These are phyloP conservation scores for Phytophthora cactorum DNA, from an alignment of 352 stramenopile species.

Conservation along the genomic window DNA sequence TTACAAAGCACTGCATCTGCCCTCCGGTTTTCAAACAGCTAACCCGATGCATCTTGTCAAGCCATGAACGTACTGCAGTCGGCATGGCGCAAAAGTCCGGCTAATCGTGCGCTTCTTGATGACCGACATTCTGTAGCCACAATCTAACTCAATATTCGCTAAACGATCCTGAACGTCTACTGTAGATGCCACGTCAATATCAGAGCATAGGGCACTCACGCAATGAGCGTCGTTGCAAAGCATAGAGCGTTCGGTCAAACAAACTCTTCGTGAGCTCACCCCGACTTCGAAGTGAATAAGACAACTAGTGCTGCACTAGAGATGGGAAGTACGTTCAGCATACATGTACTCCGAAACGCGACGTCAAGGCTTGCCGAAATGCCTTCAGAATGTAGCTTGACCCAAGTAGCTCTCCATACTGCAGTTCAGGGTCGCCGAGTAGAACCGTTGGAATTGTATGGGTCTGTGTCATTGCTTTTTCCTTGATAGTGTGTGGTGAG, in stretches of 20 bases:
- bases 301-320: not conserved
- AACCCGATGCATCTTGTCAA: too few relatives aligned
- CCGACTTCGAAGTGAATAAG: not conserved
- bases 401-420: conserved; percentile 25
- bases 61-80: too few relatives aligned
- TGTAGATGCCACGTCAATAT: not conserved
- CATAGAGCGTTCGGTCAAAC: not conserved
- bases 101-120: too few relatives aligned
- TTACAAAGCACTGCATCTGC: too few relatives aligned
- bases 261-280: not conserved
- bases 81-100: too few relatives aligned
- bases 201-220: not conserved
- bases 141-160: too few relatives aligned
- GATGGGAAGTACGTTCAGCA: not conserved
- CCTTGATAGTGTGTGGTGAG: not conserved
- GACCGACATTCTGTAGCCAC: too few relatives aligned
- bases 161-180: too few relatives aligned
- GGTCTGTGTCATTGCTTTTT: conserved; percentile 5
- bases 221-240: not conserved
- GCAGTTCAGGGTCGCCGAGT: not conserved
- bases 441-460: conserved; percentile 8
- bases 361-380: not conserved
- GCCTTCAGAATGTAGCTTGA: conserved; percentile 18
- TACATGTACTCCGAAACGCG: conserved; percentile 1
- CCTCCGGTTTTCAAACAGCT: too few relatives aligned